phyloP scores from a whole-genome alignment of 1,284 basidiomycete species.

The Cryptococcus deneoformans region DNA sequence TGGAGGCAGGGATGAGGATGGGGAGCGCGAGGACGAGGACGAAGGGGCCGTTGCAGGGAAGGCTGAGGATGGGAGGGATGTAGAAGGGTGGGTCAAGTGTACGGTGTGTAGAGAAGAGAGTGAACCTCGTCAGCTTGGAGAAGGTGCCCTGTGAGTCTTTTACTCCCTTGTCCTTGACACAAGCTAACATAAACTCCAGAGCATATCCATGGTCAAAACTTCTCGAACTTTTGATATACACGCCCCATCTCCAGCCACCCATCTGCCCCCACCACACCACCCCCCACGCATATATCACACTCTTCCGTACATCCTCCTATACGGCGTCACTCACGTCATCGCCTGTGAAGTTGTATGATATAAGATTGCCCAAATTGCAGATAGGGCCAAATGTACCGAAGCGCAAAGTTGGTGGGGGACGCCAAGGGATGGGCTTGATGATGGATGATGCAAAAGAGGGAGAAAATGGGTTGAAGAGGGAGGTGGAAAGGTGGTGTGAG shows the following conservation, averaged over 20 bases:
- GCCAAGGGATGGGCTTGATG: constrained; percentile 17
- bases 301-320: neutral
- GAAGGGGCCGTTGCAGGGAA: neutral
- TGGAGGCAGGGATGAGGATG: constrained; percentile 7
- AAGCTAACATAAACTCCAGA: constrained; percentile 5
- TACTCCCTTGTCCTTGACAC: neutral
- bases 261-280: neutral
- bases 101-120: constrained; percentile 15
- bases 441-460: constrained; percentile 3
- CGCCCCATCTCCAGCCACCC: constrained; percentile 13
- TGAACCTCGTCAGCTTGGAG: constrained; percentile 6
- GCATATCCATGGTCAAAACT: constrained; percentile 32
- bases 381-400: constrained; percentile 37
- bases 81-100: constrained; percentile 24
- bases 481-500: too few relatives aligned
- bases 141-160: constrained; percentile 12
- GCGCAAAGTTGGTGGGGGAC: constrained; percentile 15
- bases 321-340: neutral
- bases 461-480: neutral
- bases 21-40: constrained; percentile 7
- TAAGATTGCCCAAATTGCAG: constrained; percentile 35
- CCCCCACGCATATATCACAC: too few relatives aligned
- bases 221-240: constrained; percentile 30
- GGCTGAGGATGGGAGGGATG: constrained; percentile 3
- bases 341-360: constrained; percentile 20